Evolutionary conservation across 2,329 filamentous ascomycete species (phyloP).

Genomic region (Lomentospora prolificans): DNA sequence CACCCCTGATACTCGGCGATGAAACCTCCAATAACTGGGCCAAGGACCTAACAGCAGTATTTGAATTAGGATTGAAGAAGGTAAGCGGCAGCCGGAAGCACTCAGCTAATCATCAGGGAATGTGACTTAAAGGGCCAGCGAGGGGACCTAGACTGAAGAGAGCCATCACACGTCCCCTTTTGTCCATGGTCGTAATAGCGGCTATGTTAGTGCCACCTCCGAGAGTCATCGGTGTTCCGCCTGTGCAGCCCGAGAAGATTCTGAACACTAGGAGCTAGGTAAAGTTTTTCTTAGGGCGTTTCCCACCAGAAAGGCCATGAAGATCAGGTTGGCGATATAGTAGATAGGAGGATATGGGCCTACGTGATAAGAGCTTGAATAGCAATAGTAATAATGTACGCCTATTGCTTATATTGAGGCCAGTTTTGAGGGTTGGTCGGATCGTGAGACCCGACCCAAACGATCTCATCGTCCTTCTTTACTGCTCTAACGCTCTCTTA

Average conservation of each 20-base stretch:
- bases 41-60: slow-evolving; percentile 21
- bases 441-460: slow-evolving; percentile 51
- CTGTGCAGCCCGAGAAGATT: slow-evolving; percentile 53
- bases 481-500: too few species aligned
- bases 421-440: slow-evolving; percentile 60
- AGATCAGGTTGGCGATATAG: slow-evolving; percentile 33
- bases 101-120: too few species aligned
- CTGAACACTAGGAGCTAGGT: slow-evolving; percentile 46
- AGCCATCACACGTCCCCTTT: slow-evolving; percentile 48
- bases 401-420: slow-evolving; percentile 59
- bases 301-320: slow-evolving; percentile 36
- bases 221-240: slow-evolving; percentile 52
- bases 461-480: too few species aligned
- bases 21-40: slow-evolving; percentile 35
- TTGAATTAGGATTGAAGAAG: not conserved
- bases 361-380: slow-evolving; percentile 48
- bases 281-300: slow-evolving; percentile 41
- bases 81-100: not conserved
- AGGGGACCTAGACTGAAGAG: slow-evolving; percentile 32
- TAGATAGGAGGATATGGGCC: slow-evolving; percentile 45
- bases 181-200: slow-evolving; percentile 49
- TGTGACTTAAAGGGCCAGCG: too few species aligned
- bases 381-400: slow-evolving; percentile 56
- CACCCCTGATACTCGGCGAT: slow-evolving; percentile 31
- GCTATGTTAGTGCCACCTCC: slow-evolving; percentile 58